These are phyloP conservation scores for Alternaria longipes DNA, from an alignment of 2,329 filamentous ascomycete species.

Conservation along the genomic window DNA sequence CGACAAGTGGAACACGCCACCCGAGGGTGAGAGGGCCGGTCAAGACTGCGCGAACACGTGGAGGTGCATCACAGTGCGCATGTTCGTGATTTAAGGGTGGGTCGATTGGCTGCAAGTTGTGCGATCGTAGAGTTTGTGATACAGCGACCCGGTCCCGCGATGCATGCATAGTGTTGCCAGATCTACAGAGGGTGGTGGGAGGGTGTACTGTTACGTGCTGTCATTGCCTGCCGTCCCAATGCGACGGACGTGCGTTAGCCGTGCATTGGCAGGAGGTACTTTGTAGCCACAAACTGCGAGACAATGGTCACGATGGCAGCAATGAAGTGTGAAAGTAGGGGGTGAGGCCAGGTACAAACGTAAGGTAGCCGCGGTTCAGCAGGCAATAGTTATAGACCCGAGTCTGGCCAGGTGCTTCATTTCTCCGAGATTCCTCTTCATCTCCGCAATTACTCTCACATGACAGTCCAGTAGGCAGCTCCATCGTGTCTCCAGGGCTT, in stretches of 20 bases:
- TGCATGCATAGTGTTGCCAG: constrained; percentile 27
- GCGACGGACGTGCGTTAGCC: constrained; percentile 22
- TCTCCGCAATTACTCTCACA: constrained; percentile 17
- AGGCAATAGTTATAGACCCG: not conserved
- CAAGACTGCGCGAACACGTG: constrained; percentile 20
- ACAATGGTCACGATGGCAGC: constrained; percentile 19
- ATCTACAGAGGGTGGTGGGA: constrained; percentile 16
- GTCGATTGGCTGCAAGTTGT: constrained; percentile 25
- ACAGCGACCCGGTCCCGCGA: constrained; percentile 32
- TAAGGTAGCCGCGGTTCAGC: not conserved
- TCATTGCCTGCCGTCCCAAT: constrained; percentile 18
- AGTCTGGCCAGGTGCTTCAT: constrained; percentile 13
- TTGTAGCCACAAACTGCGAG: constrained; percentile 1
- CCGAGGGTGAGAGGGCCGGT: constrained; percentile 11
- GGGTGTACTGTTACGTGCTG: constrained; percentile 27
- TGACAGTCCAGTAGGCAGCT: constrained; percentile 12
- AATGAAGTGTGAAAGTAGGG: not conserved
- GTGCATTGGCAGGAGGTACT: not conserved
- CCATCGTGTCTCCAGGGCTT: constrained; percentile 13
- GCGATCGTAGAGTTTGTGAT: constrained; percentile 24
- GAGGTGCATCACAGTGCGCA: constrained; percentile 16
- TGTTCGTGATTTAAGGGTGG: not conserved
- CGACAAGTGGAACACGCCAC: constrained; percentile 13
- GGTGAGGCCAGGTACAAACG: constrained; percentile 5
- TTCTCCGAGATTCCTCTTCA: constrained; percentile 10